Base-by-base conservation (phyloP, 2,329 filamentous ascomycete genomes). In the Scedosporium apiospermum region DNA sequence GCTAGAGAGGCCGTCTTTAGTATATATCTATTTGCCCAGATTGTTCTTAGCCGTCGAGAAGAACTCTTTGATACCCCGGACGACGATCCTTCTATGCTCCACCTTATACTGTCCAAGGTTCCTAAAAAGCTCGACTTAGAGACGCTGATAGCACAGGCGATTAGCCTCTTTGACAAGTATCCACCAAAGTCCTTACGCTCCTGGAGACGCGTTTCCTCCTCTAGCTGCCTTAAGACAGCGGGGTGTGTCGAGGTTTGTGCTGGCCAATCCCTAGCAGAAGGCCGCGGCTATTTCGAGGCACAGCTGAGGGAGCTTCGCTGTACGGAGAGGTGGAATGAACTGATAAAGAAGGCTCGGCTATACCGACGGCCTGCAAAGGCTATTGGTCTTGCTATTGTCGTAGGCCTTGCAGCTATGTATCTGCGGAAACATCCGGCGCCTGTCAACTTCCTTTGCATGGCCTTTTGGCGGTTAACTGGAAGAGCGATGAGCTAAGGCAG, bases 1-100 rank as follows among this genome's bases (percentile, higher is more conserved):
- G 91, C 93, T 3, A 85, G 85, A 58, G 91, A 96, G 73, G 91
- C 93, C n/a, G 88, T 90, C 46, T 91, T 96, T 69, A 88, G 88
- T 18, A 83, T 98, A 61, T 99, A 99, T 74, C 82, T 98, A 62
- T 98, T 96, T 75, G 91, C 92, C 1, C 89, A 91, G 71, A 93
- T 96, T 65, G 87, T 96, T 51, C 80, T 96, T 41, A 85, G 87
- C 57, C 88, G 93, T 44, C 88, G 89, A 63, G 83, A 86, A 41
- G 92, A 97, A 74, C 82, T 99, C n/a, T 83, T 98, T 66, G 88
- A 90, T 60, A 89, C 91, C n/a, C 85, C 88, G 1, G 74, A 80
- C 21, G 89, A 96, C 67, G 92, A 96, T 72, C 88, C 91, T 6
- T 93, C 98, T 70, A 96, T 99, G 84, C 82, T 99, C 26, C 92